Evolutionary conservation across 2,329 filamentous ascomycete genomes (phyloP), one percentile per base, ranked within the genome.

Genomic region (Fusarium albidum): DNA sequence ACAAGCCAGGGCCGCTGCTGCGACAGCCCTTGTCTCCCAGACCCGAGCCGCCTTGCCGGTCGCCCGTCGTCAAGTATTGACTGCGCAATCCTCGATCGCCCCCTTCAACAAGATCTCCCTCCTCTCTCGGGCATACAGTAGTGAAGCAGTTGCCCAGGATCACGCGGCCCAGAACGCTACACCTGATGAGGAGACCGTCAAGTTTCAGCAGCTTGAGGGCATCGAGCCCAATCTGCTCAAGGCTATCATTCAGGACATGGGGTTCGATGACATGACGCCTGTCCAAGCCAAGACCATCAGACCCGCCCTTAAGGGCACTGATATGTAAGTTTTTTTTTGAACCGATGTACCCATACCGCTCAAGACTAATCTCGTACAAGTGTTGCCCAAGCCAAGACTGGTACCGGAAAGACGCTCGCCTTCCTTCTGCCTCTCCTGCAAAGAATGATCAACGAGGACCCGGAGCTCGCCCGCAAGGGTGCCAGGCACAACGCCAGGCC

Each of bases 351-450:
- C 21, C 4, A 15, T 18, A 14, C 6, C 32, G 34, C 32, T 9
- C 40, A 33, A 29, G 27, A 57, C 58, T 67, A 69, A 71, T 44
- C 29, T 14, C 37, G 56, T 32, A 35, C 55, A 68, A 91, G 89
- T 65, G 82, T 98, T 63, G 95, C 94, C 39, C 95, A 98, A 78
- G 95, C 95, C 54, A 96, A 91, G 77, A 99, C 95, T 9, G 95
- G 95, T 71, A 98, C 95, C 5, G 95, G 95, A 71, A 99, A 99
- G 78, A 99, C 95, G 0, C 78, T 98, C 51, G 95, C 91, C 29
- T 99, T 98, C 79, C 81, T 99, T 18, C 76, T 98, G 7, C 95
- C 95, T 43, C 79, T 92, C 8, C 77, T 98, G 45, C 91, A 97
- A 71, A 87, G 87, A 54, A 90, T 96, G 68, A 78, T 96, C 55